Conservation (phyloP, 768 basidiomycete species). For the Gymnopilus junonius region DNA sequence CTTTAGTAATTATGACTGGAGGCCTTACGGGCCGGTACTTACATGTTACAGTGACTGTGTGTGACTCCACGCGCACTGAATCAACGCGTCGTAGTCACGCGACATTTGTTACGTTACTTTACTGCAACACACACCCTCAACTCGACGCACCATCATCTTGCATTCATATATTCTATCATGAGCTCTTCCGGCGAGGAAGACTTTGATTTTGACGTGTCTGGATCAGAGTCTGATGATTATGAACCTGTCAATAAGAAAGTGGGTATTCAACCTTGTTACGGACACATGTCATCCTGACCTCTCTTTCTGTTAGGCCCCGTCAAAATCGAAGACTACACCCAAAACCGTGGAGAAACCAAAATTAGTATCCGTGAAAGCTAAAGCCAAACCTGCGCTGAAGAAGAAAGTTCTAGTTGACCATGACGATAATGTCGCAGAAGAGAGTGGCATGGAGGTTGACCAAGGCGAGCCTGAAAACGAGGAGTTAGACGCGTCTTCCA, state of each 20-base stretch:
- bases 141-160: conserved; percentile 1
- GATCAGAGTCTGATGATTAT: conserved; percentile 71
- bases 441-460: conserved; percentile 47
- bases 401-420: conserved; percentile 73
- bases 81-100: conserved; percentile 22
- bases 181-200: conserved; percentile 75
- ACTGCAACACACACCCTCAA: not conserved
- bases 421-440: conserved; percentile 62
- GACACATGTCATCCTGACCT: conserved; percentile 1
- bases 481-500: conserved; percentile 28
- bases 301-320: conserved; percentile 22
- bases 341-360: conserved; percentile 50
- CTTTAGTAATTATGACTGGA: too few relatives aligned
- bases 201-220: conserved; percentile 59
- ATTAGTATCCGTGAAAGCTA: conserved; percentile 46
- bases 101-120: not conserved
- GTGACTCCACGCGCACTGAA: not conserved
- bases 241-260: conserved; percentile 68
- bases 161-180: conserved; percentile 44
- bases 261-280: conserved; percentile 11
- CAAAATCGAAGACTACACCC: conserved; percentile 37
- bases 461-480: conserved; percentile 44
- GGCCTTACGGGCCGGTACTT: too few relatives aligned
- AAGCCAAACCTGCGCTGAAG: conserved; percentile 61
- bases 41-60: not conserved